These are phyloP conservation scores for Sporobolomyces roseus DNA, from an alignment of 768 basidiomycete genomes.

Conservation along the genomic window DNA sequence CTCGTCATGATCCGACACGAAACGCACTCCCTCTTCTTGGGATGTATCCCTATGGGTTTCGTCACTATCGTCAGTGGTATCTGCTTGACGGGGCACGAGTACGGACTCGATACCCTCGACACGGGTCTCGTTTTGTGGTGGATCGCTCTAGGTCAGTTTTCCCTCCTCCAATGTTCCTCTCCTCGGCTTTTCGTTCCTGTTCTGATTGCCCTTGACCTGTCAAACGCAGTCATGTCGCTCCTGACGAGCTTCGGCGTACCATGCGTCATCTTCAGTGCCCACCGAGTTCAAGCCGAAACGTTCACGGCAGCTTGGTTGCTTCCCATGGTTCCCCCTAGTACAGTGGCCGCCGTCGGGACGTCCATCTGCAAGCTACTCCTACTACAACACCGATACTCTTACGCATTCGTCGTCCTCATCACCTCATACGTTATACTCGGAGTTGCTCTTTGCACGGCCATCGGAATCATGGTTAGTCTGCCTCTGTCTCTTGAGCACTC, in stretches of 20 bases:
- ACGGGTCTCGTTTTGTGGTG: constrained; percentile 42
- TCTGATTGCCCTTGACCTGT: neutral
- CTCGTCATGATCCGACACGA: constrained; percentile 42
- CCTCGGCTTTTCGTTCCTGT: too few species aligned
- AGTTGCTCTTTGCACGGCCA: constrained; percentile 39
- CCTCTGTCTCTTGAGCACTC: neutral
- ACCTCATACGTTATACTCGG: constrained; percentile 42
- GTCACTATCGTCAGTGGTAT: constrained; percentile 43
- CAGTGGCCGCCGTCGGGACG: constrained; percentile 39
- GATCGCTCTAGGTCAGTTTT: constrained; percentile 31
- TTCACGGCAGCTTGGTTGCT: constrained; percentile 45
- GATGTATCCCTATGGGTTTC: constrained; percentile 41
- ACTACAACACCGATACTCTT: constrained; percentile 13
- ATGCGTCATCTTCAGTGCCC: constrained; percentile 38
- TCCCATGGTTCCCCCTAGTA: constrained; percentile 44
- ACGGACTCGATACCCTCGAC: constrained; percentile 36
- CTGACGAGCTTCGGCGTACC: constrained; percentile 38
- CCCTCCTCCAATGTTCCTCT: neutral
- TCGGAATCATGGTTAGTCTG: constrained; percentile 27
- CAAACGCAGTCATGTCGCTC: constrained; percentile 27
- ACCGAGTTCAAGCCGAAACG: constrained; percentile 37
- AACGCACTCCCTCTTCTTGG: constrained; percentile 41
- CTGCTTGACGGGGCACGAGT: constrained; percentile 35
- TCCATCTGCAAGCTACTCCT: constrained; percentile 41
- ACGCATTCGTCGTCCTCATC: constrained; percentile 40